These are phyloP conservation scores for Omphalea diandra DNA, from an alignment of 441 rosid species.

Conservation along the genomic window DNA sequence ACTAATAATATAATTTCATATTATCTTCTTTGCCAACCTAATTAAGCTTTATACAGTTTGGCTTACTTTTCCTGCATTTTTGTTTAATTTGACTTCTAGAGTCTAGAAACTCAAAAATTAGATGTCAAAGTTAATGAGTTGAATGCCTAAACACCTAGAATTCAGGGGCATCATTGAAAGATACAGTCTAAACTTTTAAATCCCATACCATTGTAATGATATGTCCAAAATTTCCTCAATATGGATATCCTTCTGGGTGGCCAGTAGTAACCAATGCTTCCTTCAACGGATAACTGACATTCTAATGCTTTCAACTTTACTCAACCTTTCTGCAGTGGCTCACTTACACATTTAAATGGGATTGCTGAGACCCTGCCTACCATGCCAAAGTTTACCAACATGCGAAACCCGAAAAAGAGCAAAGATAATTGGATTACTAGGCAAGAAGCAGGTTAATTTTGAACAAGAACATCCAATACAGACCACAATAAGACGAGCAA, in stretches of 20 bases:
- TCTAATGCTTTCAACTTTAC: conserved; percentile 1
- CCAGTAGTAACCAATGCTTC: conserved; percentile 22
- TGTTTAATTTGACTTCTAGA: too few relatives aligned
- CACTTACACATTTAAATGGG: conserved; percentile 44
- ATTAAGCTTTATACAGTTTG: too few relatives aligned
- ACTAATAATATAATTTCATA: too few relatives aligned
- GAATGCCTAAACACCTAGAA: too few relatives aligned
- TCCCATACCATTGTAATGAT: background rate
- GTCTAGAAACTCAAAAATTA: too few relatives aligned
- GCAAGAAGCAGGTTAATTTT: conserved; percentile 27
- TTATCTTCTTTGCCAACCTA: too few relatives aligned
- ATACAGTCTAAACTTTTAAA: background rate
- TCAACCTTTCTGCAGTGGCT: conserved; percentile 36
- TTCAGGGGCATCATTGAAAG: too few relatives aligned
- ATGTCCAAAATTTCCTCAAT: conserved; percentile 36
- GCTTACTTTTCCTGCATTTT: too few relatives aligned
- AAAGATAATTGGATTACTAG: conserved; percentile 25
- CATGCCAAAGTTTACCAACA: conserved; percentile 29
- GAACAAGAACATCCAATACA: conserved; percentile 34
- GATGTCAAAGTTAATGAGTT: too few relatives aligned
- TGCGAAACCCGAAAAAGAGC: conserved; percentile 28
- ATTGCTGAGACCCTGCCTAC: conserved; percentile 35
- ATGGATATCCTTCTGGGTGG: conserved; percentile 52
- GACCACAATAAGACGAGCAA: conserved; percentile 50
- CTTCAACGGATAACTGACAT: conserved; percentile 31